Conservation (phyloP, 352 stramenopile species). For the Phytophthora pinifolia region DNA sequence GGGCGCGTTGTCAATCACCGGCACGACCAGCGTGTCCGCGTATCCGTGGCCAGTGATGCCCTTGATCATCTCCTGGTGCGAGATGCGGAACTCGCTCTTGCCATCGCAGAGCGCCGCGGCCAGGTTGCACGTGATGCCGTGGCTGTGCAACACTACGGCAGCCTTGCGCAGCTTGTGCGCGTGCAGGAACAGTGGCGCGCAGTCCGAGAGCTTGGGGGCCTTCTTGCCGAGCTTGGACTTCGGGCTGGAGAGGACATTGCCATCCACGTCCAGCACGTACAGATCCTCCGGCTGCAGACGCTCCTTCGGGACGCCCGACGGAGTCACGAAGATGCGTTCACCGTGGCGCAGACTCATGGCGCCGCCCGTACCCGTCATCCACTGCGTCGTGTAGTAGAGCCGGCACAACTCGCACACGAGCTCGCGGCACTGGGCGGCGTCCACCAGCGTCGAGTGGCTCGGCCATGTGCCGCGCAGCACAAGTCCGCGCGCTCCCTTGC, state of each 20-base stretch:
- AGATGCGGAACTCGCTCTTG: slow-evolving; percentile 86
- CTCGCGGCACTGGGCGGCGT: slow-evolving; percentile 45
- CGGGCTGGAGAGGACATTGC: slow-evolving; percentile 71
- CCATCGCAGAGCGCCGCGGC: slow-evolving; percentile 90
- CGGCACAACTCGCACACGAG: slow-evolving; percentile 74
- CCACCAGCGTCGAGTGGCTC: slow-evolving; percentile 36
- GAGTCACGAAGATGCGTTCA: slow-evolving; percentile 95
- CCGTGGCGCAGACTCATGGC: slow-evolving; percentile 93
- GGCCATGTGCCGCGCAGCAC: slow-evolving; percentile 40
- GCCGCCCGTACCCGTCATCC: slow-evolving; percentile 95
- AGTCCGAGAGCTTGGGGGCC: slow-evolving; percentile 89
- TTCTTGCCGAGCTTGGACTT: slow-evolving; percentile 41
- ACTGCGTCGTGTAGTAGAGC: slow-evolving; percentile 83
- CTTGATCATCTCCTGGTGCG: slow-evolving; percentile 98
- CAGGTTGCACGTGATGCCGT: slow-evolving; percentile 86
- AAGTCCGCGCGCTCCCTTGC: slow-evolving; percentile 11
- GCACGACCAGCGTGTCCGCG: slow-evolving; percentile 92
- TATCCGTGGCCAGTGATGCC: slow-evolving; percentile 92
- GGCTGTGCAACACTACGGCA: slow-evolving; percentile 77
- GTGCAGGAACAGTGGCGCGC: slow-evolving; percentile 93
- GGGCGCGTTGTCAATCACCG: slow-evolving; percentile 97
- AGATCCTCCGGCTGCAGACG: slow-evolving; percentile 94
- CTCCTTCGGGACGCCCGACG: slow-evolving; percentile 96
- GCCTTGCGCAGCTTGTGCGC: slow-evolving; percentile 87
- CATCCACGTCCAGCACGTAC: slow-evolving; percentile 92